Evolutionary conservation across 768 basidiomycete genomes (phyloP), one percentile per base, ranked within the genome.

Genomic region (Russula ochroleuca): DNA sequence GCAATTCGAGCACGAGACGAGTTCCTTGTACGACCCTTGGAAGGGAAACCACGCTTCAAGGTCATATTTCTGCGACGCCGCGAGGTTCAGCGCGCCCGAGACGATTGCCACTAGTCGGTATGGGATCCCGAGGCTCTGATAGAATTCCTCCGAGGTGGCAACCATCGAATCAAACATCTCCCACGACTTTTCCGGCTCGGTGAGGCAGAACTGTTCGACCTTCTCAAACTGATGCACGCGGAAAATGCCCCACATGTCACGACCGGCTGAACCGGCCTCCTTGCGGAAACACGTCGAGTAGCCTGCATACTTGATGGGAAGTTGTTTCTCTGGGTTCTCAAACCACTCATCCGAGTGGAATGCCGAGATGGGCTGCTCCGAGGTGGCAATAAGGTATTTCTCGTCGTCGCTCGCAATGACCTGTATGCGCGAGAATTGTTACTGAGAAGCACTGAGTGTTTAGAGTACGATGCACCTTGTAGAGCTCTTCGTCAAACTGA

Each of bases 201-300:
- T 98, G 70, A 99, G 83, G 78, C 90, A 87, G 76, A 98, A 98
- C 79, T 98, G 86, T 74, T 99, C 97, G 57, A 99, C 84, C 80
- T 99, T 99, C 78, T 99, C 97, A 69, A 99, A 99, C 76, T 99
- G 97, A 73, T 99, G 97, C 59, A 99, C 96, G 25, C 97, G 92
- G 86, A 99, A 99, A 76, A 98, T 98, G 62, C 97, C 97, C 94
- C 97, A 98, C 82, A 96, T 98, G 70, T 99, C 97, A 60, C 94
- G 88, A 4, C 97, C 97, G 9, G 94, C 94, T 3, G 94, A 90
- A 38, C 97, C 97, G 2, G 97, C 97, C 78, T 99, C 97, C 77
- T 98, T 98, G 33, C 97, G 87, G 88, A 99, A 99, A 75, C 96
- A 98, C 17, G 96, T 98, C 71, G 88, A 92, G 74, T 88, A 92